A percentile compares a stretch with the other conserved stretches of the same genome.
Evolutionary conservation across 2,329 filamentous ascomycete species (phyloP).

Genomic region (Achaetomium macrosporum): DNA sequence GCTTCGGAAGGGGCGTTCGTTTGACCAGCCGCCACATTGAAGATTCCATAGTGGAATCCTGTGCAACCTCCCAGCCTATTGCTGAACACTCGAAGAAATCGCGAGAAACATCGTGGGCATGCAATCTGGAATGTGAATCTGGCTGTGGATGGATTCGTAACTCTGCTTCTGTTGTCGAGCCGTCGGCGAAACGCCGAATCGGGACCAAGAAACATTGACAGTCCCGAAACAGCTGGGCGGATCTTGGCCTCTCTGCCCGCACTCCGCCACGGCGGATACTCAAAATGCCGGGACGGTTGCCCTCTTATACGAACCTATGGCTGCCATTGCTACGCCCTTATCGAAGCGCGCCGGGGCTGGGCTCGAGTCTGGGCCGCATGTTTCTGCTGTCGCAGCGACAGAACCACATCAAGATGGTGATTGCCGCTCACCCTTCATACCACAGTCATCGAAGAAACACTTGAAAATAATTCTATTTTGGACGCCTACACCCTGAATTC

Average conservation of each 20-base stretch:
- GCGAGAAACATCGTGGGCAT: not conserved
- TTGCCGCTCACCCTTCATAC: not conserved
- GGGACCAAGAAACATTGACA: not conserved
- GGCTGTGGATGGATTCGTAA: not conserved
- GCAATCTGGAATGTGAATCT: not conserved
- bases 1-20: not conserved
- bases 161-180: slow-evolving; percentile 1
- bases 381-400: not conserved
- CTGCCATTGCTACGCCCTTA: slow-evolving; percentile 7
- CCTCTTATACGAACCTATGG: slow-evolving; percentile 4
- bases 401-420: not conserved
- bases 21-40: too few species aligned
- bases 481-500: too few species aligned
- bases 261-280: slow-evolving; percentile 8
- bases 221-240: slow-evolving; percentile 9
- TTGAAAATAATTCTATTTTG: too few species aligned
- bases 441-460: too few species aligned
- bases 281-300: slow-evolving; percentile 12
- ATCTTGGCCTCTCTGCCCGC: not conserved
- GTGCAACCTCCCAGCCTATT: not conserved
- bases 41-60: too few species aligned
- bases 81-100: not conserved
- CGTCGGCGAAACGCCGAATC: not conserved
- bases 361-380: slow-evolving; percentile 10
- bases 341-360: slow-evolving; percentile 17